Conservation (phyloP, 768 basidiomycete species). For the Gloeopeniophorella convolvens region DNA sequence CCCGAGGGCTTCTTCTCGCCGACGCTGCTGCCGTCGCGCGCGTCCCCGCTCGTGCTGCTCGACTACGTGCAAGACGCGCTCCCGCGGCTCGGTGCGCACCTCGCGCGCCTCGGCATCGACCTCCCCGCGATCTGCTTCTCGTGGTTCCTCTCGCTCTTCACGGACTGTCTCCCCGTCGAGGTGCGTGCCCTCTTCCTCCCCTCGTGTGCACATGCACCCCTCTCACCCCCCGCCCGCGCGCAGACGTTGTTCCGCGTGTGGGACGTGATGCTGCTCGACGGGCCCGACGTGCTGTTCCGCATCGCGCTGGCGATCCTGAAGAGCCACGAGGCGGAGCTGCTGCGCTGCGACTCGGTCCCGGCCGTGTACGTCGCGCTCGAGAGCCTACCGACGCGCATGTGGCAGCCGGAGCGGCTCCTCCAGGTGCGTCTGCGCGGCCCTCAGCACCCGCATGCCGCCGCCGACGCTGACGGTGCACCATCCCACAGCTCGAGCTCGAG, state of each 20-base stretch:
- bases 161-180: constrained; percentile 93
- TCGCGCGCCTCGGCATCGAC: constrained; percentile 79
- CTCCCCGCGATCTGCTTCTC: constrained; percentile 95
- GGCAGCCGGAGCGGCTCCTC: constrained; percentile 86
- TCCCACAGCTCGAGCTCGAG: constrained; percentile 46
- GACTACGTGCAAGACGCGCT: constrained; percentile 77
- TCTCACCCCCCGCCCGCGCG: background rate
- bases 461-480: background rate
- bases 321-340: constrained; percentile 74
- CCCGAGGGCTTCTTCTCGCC: constrained; percentile 94
- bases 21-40: constrained; percentile 84
- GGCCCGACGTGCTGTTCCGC: constrained; percentile 87
- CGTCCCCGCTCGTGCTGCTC: constrained; percentile 85
- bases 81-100: constrained; percentile 70
- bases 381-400: constrained; percentile 86
- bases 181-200: constrained; percentile 35
- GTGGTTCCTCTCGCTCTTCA: constrained; percentile 96
- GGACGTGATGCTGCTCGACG: constrained; percentile 94
- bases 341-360: constrained; percentile 78
- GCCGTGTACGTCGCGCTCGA: constrained; percentile 87
- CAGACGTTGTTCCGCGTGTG: constrained; percentile 93
- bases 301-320: constrained; percentile 83
- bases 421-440: constrained; percentile 47
- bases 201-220: no score
- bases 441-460: background rate